Percentiles rank a stretch among this genome's conserved stretches.
Evolutionary conservation across 1,284 basidiomycete genomes (phyloP).

Genomic region (Coriolopsis trogii): DNA sequence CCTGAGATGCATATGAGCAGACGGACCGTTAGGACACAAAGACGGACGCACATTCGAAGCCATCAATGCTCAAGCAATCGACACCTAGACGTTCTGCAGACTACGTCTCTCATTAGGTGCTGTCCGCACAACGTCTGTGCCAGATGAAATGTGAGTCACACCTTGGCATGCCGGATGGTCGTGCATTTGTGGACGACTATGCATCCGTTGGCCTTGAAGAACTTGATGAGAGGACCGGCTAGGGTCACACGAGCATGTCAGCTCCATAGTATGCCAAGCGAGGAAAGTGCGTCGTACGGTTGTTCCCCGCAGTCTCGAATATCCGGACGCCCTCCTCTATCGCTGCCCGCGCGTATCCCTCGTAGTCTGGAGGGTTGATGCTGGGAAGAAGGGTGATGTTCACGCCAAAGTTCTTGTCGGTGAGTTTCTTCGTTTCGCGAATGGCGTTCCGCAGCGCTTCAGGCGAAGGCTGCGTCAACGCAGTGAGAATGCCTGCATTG

Average conservation of each 20-base stretch:
- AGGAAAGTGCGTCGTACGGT: slow-evolving; percentile 52
- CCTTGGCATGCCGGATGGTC: slow-evolving; percentile 85
- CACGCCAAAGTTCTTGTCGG: slow-evolving; percentile 84
- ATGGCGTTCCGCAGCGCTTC: slow-evolving; percentile 87
- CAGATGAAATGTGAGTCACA: slow-evolving; percentile 23
- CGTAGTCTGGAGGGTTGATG: slow-evolving; percentile 92
- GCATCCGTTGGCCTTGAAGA: slow-evolving; percentile 77
- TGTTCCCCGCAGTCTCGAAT: slow-evolving; percentile 94
- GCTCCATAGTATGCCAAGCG: not conserved
- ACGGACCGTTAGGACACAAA: not conserved
- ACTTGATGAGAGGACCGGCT: slow-evolving; percentile 82
- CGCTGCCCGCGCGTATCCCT: slow-evolving; percentile 79
- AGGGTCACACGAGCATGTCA: not conserved
- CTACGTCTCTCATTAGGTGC: slow-evolving; percentile 38
- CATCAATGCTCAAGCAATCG: slow-evolving; percentile 87
- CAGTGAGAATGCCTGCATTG: slow-evolving; percentile 79
- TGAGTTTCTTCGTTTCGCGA: slow-evolving; percentile 71
- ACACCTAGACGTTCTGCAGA: slow-evolving; percentile 81
- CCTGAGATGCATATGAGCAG: slow-evolving; percentile 50
- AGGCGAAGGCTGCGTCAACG: slow-evolving; percentile 85
- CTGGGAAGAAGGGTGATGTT: slow-evolving; percentile 91
- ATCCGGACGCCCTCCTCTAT: slow-evolving; percentile 89
- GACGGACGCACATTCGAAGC: slow-evolving; percentile 74
- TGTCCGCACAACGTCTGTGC: not conserved
- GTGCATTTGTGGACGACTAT: slow-evolving; percentile 93